Percentiles rank a stretch among this genome's conserved stretches.
phyloP scores from a whole-genome alignment of 495 filamentous ascomycete genomes.

The Collariella sp. region DNA sequence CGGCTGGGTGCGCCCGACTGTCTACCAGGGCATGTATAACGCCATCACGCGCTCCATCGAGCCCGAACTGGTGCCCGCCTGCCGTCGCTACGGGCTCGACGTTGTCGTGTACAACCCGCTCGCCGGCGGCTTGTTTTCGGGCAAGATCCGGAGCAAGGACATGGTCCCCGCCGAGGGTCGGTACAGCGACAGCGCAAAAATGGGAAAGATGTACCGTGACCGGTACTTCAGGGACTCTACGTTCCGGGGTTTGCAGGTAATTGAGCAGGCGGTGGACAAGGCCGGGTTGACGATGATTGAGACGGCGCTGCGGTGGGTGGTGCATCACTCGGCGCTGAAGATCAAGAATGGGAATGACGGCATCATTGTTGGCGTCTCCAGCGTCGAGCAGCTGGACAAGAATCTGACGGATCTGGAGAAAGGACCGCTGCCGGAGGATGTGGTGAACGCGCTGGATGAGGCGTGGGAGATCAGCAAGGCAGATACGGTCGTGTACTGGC shows the following conservation, averaged over 20 bases:
- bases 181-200: conserved; percentile 48
- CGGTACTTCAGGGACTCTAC: conserved; percentile 75
- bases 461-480: conserved; percentile 62
- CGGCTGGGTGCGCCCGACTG: conserved; percentile 61
- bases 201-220: conserved; percentile 59
- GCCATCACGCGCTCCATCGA: conserved; percentile 69
- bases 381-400: conserved; percentile 59
- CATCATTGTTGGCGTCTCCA: conserved; percentile 72
- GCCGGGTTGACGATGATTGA: conserved; percentile 74
- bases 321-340: conserved; percentile 70
- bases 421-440: conserved; percentile 77
- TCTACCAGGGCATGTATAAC: conserved; percentile 64
- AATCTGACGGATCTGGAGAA: conserved; percentile 77
- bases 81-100: conserved; percentile 76
- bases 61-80: conserved; percentile 68
- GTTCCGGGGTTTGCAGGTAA: conserved; percentile 64
- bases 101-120: conserved; percentile 89
- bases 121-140: conserved; percentile 75
- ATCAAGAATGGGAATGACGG: conserved; percentile 71
- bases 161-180: conserved; percentile 57
- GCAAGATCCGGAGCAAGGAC: conserved; percentile 71
- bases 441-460: conserved; percentile 69
- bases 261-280: conserved; percentile 67
- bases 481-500: conserved; percentile 67
- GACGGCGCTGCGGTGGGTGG: conserved; percentile 71